phyloP scores from a whole-genome alignment of 306 rosid species.

The Lagenaria siceraria region DNA sequence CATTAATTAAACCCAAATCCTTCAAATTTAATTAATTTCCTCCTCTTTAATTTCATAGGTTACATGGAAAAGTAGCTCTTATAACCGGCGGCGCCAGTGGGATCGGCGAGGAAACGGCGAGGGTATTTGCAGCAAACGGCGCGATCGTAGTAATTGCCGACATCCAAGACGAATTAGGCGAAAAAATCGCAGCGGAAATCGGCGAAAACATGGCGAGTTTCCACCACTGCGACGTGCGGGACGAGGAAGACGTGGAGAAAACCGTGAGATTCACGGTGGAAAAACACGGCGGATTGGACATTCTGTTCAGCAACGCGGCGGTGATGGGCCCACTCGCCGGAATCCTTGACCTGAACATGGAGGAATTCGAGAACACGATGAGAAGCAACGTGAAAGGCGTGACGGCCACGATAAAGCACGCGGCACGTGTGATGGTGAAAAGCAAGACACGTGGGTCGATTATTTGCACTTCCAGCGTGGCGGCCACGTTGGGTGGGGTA shows the following conservation, averaged over 20 bases:
- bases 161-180: conserved; percentile 68
- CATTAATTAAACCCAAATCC: conserved; percentile 2
- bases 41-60: conserved; percentile 17
- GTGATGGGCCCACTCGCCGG: conserved; percentile 43
- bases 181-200: conserved; percentile 33
- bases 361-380: conserved; percentile 45
- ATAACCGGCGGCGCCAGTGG: conserved; percentile 86
- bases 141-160: conserved; percentile 62
- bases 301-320: conserved; percentile 81
- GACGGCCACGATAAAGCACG: conserved; percentile 54
- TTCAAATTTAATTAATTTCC: background rate
- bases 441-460: conserved; percentile 40
- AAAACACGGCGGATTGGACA: conserved; percentile 50
- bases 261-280: conserved; percentile 35
- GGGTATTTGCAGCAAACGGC: conserved; percentile 49
- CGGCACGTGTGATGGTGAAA: conserved; percentile 59
- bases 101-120: conserved; percentile 64
- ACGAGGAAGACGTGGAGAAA: conserved; percentile 59
- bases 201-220: conserved; percentile 35
- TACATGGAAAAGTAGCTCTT: conserved; percentile 76
- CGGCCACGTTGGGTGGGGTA: conserved; percentile 46
- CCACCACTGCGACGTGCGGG: conserved; percentile 68
- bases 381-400: conserved; percentile 61
- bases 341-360: conserved; percentile 59
- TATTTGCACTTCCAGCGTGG: conserved; percentile 72